phyloP scores from a whole-genome alignment of 495 filamentous ascomycete genomes.

The Cercophora samala region DNA sequence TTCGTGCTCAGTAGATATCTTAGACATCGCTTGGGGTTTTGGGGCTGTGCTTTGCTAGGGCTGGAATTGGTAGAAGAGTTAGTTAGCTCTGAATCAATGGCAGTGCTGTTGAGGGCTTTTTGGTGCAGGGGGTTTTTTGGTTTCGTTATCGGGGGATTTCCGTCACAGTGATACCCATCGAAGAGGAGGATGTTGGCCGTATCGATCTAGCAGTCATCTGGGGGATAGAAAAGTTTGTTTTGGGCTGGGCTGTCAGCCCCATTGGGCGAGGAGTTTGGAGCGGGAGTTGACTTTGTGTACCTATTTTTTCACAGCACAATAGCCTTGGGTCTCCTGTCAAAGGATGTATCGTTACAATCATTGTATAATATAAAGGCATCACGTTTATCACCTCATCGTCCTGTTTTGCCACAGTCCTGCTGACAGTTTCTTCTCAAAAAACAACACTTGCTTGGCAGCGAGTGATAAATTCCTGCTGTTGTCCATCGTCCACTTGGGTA shows the following conservation, averaged over 20 bases:
- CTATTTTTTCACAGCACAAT: background rate
- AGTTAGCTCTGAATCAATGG: background rate
- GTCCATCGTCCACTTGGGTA: no score
- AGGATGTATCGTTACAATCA: background rate
- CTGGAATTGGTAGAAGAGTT: background rate
- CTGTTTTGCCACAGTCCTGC: no score
- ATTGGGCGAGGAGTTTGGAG: background rate
- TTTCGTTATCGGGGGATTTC: background rate
- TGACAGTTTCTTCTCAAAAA: no score
- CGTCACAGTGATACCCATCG: slow-evolving; percentile 1
- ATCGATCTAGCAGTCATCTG: background rate
- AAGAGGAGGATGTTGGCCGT: background rate
- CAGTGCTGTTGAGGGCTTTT: slow-evolving; percentile 5
- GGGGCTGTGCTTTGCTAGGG: background rate
- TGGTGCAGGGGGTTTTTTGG: background rate
- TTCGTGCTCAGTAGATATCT: background rate
- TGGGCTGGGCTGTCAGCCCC: background rate
- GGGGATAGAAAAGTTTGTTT: background rate
- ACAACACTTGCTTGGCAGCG: no score
- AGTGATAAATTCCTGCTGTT: no score
- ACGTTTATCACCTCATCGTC: background rate
- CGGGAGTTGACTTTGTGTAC: background rate
- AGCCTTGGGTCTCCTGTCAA: background rate
- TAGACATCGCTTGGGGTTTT: background rate
- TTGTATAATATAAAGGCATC: background rate